Base-by-base conservation (phyloP, 331 rosid species). In the Malus hybrid region DNA sequence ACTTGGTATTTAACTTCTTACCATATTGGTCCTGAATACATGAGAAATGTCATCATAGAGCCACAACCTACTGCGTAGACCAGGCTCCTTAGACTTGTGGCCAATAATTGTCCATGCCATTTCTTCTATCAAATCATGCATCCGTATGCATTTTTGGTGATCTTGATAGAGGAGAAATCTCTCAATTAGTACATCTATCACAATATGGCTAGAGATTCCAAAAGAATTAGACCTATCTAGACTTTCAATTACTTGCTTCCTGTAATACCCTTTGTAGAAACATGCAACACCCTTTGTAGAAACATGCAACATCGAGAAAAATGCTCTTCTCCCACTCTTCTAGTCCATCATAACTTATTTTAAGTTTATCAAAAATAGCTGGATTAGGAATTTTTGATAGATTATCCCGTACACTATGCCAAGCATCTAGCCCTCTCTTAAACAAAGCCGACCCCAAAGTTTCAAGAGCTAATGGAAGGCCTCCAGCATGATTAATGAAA, bases 101-200 rank as follows among this genome's bases (percentile, higher is more conserved):
- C 32, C 22, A 15, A 74, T 62, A 63, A 74, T 29, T 74, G 48
- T 70, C 14, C 46, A 18, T 46, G 68, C 78, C 78, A 29, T 74
- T 16, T 74, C 63, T 74, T 64, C 64, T 11, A 74, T 29, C n/a
- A 64, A 20, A 19, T 64, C 71, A 74, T 74, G 71, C 78, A 74
- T 74, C 11, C 12, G 4, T 34, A 74, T 36, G 6, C 1, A 15
- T 2, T 28, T 7, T 19, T 6, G 0, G 1, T 1, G 0, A 54
- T 16, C 4, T 5, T 54, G 5, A 12, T 44, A 46, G 4, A 55
- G 1, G 24, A 55, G 11, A 19, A 11, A 55, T 6, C 22, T 55
- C 60, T 55, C 22, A 55, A 55, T 55, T 0, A 55, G 61, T 4
- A 7, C 0, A 55, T 55, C 24, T 55, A 55, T 55, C 2, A 55